Evolutionary conservation across 768 basidiomycete species (phyloP).

Genomic region (Leccinum subgranulosum): DNA sequence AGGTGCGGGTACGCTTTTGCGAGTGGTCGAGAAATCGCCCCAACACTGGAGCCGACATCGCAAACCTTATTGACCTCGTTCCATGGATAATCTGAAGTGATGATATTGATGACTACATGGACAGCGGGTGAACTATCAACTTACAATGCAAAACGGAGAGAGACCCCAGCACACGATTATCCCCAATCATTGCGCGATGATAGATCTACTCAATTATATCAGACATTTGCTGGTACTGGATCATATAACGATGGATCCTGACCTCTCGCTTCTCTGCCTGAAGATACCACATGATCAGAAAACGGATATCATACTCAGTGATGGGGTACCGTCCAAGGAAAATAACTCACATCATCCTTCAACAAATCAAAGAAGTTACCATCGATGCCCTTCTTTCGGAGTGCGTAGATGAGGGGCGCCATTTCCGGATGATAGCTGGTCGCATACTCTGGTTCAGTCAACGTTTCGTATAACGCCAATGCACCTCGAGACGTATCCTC

Average conservation of each 20-base stretch:
- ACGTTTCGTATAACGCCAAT: conserved; percentile 19
- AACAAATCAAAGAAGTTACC: conserved; percentile 23
- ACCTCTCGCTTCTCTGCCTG: conserved; percentile 19
- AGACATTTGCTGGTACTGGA: background rate
- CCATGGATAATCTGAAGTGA: background rate
- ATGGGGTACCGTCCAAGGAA: background rate
- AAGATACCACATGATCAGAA: background rate
- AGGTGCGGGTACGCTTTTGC: background rate
- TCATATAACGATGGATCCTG: background rate
- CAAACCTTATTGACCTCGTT: background rate
- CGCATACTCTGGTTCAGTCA: conserved; percentile 25
- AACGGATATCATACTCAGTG: background rate
- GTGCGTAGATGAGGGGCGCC: conserved; percentile 21
- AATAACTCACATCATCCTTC: conserved; percentile 15
- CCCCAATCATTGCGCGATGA: conserved; percentile 23
- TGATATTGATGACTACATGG: background rate
- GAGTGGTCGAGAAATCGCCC: background rate
- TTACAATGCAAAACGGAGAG: background rate
- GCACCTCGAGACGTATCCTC: conserved; percentile 15
- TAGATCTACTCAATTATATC: conserved; percentile 12
- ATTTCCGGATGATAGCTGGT: conserved; percentile 20
- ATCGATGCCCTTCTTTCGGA: conserved; percentile 10
- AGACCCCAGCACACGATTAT: conserved; percentile 15
- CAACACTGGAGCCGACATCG: background rate
- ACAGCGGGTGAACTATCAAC: background rate